phyloP scores from a whole-genome alignment of 441 rosid genomes.

The Flueggea neowawraea region DNA sequence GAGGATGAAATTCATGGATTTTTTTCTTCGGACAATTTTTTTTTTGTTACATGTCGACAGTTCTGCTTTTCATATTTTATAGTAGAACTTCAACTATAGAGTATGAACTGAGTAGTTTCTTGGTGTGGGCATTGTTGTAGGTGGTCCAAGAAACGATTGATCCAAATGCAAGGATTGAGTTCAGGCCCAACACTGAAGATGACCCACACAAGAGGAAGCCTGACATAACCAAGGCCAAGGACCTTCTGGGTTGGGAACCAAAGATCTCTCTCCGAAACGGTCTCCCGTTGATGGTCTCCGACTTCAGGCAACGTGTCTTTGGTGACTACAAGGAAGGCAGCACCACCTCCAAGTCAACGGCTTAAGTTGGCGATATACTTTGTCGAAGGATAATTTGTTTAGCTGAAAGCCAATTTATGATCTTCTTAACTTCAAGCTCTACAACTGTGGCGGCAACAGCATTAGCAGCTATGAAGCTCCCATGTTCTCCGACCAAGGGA shows the following conservation, averaged over 20 bases:
- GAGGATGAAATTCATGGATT: not conserved
- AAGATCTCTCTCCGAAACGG: slow-evolving; percentile 83
- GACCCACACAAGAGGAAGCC: slow-evolving; percentile 99
- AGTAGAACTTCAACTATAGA: not conserved
- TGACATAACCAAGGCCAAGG: slow-evolving; percentile 81
- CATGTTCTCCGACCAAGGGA: slow-evolving; percentile 11
- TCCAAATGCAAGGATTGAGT: slow-evolving; percentile 86
- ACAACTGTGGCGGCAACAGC: not conserved
- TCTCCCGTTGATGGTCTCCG: slow-evolving; percentile 83
- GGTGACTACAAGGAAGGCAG: slow-evolving; percentile 77
- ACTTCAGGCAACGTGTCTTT: slow-evolving; percentile 81
- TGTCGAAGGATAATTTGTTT: slow-evolving; percentile 11
- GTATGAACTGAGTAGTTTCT: slow-evolving; percentile 5
- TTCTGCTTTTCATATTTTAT: not conserved
- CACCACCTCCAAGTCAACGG: slow-evolving; percentile 21
- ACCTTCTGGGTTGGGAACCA: slow-evolving; percentile 90
- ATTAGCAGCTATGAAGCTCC: slow-evolving; percentile 13
- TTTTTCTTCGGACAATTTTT: not conserved
- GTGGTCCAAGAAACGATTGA: slow-evolving; percentile 97
- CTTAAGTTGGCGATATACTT: slow-evolving; percentile 28
- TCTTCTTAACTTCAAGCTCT: not conserved
- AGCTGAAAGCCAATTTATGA: slow-evolving; percentile 10
- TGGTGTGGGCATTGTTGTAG: slow-evolving; percentile 27
- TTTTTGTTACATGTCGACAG: not conserved
- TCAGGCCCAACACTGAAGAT: slow-evolving; percentile 87